Conservation (phyloP, 2,329 filamentous ascomycete species). For the Penicillium concentricum region DNA sequence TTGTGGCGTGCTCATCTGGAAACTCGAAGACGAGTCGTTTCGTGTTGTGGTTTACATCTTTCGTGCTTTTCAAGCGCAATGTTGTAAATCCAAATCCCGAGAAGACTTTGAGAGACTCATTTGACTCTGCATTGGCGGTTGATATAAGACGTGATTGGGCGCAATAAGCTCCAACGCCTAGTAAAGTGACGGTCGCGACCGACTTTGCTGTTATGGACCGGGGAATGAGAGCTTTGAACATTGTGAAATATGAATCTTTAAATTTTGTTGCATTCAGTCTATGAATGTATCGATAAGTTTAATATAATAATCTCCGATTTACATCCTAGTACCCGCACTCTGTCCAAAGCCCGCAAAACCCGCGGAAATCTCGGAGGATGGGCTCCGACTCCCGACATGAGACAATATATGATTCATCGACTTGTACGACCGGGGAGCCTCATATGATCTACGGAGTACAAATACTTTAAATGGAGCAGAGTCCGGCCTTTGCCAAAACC, state of each 20-base stretch:
- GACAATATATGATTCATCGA: not conserved
- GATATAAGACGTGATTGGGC: not conserved
- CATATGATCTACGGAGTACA: not conserved
- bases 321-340: not conserved
- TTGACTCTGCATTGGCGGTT: constrained; percentile 10
- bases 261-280: not conserved
- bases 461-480: not conserved
- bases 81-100: constrained; percentile 41
- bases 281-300: not conserved
- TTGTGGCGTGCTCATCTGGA: constrained; percentile 47
- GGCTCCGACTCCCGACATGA: not conserved
- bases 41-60: constrained; percentile 59
- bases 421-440: not conserved
- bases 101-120: constrained; percentile 6
- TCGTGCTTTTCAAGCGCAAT: constrained; percentile 52
- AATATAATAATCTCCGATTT: not conserved
- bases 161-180: constrained; percentile 7
- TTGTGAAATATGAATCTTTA: not conserved
- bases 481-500: not conserved
- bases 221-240: not conserved
- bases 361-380: not conserved
- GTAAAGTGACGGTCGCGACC: not conserved
- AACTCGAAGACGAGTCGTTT: constrained; percentile 59
- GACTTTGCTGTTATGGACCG: not conserved
- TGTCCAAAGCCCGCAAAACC: not conserved